These are phyloP conservation scores for Corymbia calophylla DNA, from an alignment of 441 rosid species.

Conservation along the genomic window DNA sequence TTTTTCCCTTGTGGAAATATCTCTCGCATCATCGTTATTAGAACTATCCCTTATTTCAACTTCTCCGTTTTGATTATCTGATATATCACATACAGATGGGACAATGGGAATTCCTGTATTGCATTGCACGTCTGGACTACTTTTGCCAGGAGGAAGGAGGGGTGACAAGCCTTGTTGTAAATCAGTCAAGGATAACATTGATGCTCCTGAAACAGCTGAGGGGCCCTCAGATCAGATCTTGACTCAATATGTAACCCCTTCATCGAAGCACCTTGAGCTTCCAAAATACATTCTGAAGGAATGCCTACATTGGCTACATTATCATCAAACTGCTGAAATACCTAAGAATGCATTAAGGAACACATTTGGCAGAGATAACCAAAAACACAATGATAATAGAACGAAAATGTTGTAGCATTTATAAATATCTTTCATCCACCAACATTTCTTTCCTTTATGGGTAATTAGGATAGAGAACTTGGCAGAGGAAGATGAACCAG, in stretches of 20 bases:
- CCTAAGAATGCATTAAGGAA: constrained; percentile 60
- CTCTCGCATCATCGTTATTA: constrained; percentile 42
- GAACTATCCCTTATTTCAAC: constrained; percentile 63
- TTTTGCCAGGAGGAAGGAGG: constrained; percentile 48
- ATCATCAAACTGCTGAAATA: constrained; percentile 79
- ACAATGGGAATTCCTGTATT: constrained; percentile 48
- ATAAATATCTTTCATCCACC: not conserved
- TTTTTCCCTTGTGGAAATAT: constrained; percentile 51
- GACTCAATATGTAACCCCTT: constrained; percentile 75
- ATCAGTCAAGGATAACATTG: constrained; percentile 81
- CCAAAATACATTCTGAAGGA: constrained; percentile 63
- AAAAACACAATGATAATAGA: not conserved
- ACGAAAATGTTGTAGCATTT: not conserved
- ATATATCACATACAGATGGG: constrained; percentile 44
- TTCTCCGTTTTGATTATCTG: constrained; percentile 51
- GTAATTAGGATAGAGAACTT: not conserved
- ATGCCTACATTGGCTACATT: constrained; percentile 53
- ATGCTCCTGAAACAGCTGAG: constrained; percentile 82
- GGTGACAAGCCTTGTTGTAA: constrained; percentile 41
- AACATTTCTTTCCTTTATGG: not conserved
- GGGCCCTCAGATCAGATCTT: constrained; percentile 61
- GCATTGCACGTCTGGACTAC: constrained; percentile 41
- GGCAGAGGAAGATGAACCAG: not conserved
- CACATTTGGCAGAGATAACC: not conserved
- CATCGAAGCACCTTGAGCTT: constrained; percentile 58